Base-by-base conservation (phyloP, 495 filamentous ascomycete species). In the Lasiosphaeria ovina region DNA sequence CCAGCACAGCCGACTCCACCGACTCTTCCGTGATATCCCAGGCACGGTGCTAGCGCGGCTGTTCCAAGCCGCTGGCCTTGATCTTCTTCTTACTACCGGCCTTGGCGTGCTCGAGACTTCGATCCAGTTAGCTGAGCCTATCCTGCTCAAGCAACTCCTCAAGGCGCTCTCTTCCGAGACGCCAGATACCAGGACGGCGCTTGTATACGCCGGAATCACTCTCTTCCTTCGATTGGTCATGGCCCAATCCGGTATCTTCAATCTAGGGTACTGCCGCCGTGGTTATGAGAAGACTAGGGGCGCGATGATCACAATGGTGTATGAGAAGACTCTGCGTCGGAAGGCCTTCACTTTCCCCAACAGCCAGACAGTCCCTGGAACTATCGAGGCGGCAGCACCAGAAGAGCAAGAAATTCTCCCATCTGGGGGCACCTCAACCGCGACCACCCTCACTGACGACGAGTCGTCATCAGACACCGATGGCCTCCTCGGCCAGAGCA, bases 291-390 rank as follows among this genome's bases (percentile, higher is more conserved):
- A 90, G 53, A 89, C 88, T 5, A 77, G 91, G 48, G 91, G 91
- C 8, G 90, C 93, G 68, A 86, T 93, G 85, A 87, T 95, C 53
- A 93, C 90, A 57, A 92, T 91, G 84, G 77, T 94, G 33, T 92
- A 92, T 58, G 90, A 92, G 68, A 95, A 95, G 73, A 90, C 89
- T 0, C 72, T 94, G 8, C 82, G 84, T 5, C 76, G 91, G 36
- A 93, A 93, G 72, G 82, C 90, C 0, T 81, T 89, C 57, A 84
- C 84, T 8, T 69, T 79, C 35, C 74, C 74, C 50, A 78, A 62
- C 60, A 55, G 56, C 3, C 51, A 50, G 7, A 50, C 24, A 6
- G 55, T 12, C 12, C 10, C n/a, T 24, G 47, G 57, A 4, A 38
- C 50, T 9, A 31, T 17, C 3, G 32, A 12, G 32, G 49, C 34